Conservation (phyloP, 2,329 filamentous ascomycete species). For the Nemania sp. region DNA sequence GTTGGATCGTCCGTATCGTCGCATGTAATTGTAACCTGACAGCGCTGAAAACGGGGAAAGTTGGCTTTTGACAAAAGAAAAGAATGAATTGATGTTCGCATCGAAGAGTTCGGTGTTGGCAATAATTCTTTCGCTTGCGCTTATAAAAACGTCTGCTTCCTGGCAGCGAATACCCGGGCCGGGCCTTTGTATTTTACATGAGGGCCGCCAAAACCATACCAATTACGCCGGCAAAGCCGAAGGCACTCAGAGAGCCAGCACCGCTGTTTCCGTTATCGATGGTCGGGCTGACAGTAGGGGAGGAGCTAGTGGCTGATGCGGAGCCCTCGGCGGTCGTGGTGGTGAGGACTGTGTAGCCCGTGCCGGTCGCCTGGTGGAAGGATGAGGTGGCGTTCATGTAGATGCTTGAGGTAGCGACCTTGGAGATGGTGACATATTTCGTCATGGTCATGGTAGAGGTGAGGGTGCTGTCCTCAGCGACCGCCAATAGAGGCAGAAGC, state of each 20-base stretch:
- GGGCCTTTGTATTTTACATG: slow-evolving; percentile 56
- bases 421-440: slow-evolving; percentile 64
- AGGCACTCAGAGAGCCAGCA: slow-evolving; percentile 58
- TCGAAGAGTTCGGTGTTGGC: slow-evolving; percentile 43
- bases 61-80: slow-evolving; percentile 53
- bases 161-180: slow-evolving; percentile 29
- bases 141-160: slow-evolving; percentile 15
- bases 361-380: slow-evolving; percentile 51
- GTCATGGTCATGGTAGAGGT: slow-evolving; percentile 64
- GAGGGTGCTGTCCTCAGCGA: slow-evolving; percentile 59
- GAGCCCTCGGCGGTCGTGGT: slow-evolving; percentile 48
- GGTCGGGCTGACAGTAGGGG: slow-evolving; percentile 51
- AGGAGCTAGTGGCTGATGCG: slow-evolving; percentile 44
- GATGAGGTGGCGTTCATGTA: slow-evolving; percentile 41
- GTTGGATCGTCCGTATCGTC: slow-evolving; percentile 48
- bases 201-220: slow-evolving; percentile 64
- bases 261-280: slow-evolving; percentile 55
- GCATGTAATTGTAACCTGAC: slow-evolving; percentile 47
- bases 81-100: slow-evolving; percentile 47
- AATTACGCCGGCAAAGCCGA: slow-evolving; percentile 63
- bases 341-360: slow-evolving; percentile 45
- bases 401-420: slow-evolving; percentile 51
- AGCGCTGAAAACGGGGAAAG: slow-evolving; percentile 45
- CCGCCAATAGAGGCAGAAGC: slow-evolving; percentile 65
- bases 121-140: slow-evolving; percentile 26